Percentiles rank a stretch among this genome's conserved stretches.
Conservation (phyloP, 257 asterid genomes). For the Nicotiana undulata region DNA sequence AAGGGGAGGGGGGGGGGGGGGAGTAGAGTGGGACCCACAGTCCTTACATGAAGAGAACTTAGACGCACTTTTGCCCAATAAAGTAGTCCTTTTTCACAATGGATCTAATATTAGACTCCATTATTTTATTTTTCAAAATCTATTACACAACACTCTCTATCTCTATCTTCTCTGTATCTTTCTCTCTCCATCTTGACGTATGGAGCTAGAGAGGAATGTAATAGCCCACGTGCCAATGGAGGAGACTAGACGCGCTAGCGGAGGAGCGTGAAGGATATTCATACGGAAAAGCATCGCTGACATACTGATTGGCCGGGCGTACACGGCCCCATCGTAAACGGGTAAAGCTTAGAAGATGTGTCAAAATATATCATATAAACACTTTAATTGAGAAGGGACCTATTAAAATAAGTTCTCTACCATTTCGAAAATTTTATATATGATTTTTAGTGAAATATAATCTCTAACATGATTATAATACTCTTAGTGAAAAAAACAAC, state of each 20-base stretch:
- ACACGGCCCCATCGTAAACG: neutral
- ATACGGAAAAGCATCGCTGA: neutral
- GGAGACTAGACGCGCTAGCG: neutral
- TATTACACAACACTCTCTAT: neutral
- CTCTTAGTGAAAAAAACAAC: no score
- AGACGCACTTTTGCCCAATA: slow-evolving; percentile 53
- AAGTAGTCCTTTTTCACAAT: slow-evolving; percentile 16
- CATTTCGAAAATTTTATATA: no score
- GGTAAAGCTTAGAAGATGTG: neutral
- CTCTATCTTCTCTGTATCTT: neutral
- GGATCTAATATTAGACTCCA: neutral
- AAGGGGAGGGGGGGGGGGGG: neutral
- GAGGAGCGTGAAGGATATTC: neutral
- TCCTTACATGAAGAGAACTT: slow-evolving; percentile 79
- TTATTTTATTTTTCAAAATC: neutral
- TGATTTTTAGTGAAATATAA: no score
- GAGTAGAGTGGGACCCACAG: slow-evolving; percentile 25
- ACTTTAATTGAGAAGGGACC: no score
- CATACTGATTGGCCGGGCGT: neutral
- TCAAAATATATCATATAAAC: no score
- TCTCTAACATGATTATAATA: no score
- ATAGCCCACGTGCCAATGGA: neutral
- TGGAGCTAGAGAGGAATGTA: neutral
- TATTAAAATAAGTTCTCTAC: no score
- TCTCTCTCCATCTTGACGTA: no score